phyloP scores from a whole-genome alignment of 768 basidiomycete genomes.

The Tylopilus intermedius region DNA sequence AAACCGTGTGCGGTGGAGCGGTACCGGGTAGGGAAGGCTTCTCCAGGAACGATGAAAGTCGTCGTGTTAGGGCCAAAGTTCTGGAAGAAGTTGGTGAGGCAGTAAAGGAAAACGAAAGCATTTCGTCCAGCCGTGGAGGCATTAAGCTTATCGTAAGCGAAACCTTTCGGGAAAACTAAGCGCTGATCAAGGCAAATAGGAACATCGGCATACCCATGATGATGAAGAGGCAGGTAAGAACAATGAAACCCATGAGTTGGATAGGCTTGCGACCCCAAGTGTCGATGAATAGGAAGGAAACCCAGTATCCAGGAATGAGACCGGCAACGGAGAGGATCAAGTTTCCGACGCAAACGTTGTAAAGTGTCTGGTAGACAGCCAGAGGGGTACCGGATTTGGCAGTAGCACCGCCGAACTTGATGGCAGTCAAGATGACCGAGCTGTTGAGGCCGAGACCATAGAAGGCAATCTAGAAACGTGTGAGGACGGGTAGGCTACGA shows the following conservation, averaged over 20 bases:
- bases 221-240: conserved; percentile 63
- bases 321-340: conserved; percentile 72
- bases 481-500: background rate
- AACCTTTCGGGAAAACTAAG: conserved; percentile 40
- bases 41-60: conserved; percentile 78
- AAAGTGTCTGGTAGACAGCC: conserved; percentile 51
- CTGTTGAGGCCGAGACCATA: conserved; percentile 88
- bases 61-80: conserved; percentile 83
- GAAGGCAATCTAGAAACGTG: conserved; percentile 61
- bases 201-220: conserved; percentile 52
- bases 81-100: conserved; percentile 86
- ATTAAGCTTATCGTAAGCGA: conserved; percentile 57
- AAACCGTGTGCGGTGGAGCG: conserved; percentile 83
- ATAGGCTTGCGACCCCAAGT: conserved; percentile 78
- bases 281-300: conserved; percentile 61
- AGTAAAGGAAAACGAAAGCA: conserved; percentile 79
- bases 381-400: conserved; percentile 22
- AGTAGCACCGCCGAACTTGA: conserved; percentile 52
- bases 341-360: conserved; percentile 70
- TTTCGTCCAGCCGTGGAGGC: conserved; percentile 38
- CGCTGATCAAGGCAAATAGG: background rate
- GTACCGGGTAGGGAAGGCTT: conserved; percentile 84
- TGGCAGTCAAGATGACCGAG: conserved; percentile 65
- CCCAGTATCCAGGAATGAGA: conserved; percentile 73
- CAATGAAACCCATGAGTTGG: conserved; percentile 70